Conservation (phyloP, 2,329 filamentous ascomycete genomes). For the Gaeumannomyces tritici region DNA sequence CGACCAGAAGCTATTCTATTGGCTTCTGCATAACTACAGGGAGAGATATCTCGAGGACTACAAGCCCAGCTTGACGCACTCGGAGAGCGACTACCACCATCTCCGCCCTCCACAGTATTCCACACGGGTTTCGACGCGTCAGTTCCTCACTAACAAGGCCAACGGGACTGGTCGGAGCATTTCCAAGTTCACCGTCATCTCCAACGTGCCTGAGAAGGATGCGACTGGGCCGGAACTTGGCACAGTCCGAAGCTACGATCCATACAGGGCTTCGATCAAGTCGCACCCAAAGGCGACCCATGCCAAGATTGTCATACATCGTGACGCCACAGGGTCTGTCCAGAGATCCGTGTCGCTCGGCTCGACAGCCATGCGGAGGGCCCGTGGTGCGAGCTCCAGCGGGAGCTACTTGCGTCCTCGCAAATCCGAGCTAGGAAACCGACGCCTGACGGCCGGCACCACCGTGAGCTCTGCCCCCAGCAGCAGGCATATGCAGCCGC, state of each 20-base stretch:
- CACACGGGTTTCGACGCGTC: slow-evolving; percentile 51
- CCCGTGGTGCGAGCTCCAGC: background rate
- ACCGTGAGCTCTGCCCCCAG: slow-evolving; percentile 42
- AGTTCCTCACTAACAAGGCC: slow-evolving; percentile 39
- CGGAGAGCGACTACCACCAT: slow-evolving; percentile 86
- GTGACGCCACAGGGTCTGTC: slow-evolving; percentile 24
- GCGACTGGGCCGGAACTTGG: slow-evolving; percentile 25
- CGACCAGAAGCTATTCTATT: slow-evolving; percentile 91
- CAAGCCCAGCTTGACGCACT: slow-evolving; percentile 69
- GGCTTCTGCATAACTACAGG: slow-evolving; percentile 70
- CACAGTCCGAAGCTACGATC: slow-evolving; percentile 65
- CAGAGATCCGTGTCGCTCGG: background rate
- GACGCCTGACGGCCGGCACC: slow-evolving; percentile 22
- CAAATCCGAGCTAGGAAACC: slow-evolving; percentile 17
- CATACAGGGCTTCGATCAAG: slow-evolving; percentile 61
- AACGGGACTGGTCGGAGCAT: slow-evolving; percentile 42
- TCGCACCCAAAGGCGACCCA: slow-evolving; percentile 43
- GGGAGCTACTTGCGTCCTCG: slow-evolving; percentile 13
- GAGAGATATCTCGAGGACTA: slow-evolving; percentile 85
- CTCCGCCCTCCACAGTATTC: slow-evolving; percentile 49
- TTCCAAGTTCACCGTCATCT: slow-evolving; percentile 57
- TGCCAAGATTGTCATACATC: slow-evolving; percentile 61
- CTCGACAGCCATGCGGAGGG: background rate
- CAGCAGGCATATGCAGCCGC: slow-evolving; percentile 29
- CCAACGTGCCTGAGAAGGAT: slow-evolving; percentile 43